Conservation (phyloP, 352 stramenopile species). For the Phytophthora crassamura region DNA sequence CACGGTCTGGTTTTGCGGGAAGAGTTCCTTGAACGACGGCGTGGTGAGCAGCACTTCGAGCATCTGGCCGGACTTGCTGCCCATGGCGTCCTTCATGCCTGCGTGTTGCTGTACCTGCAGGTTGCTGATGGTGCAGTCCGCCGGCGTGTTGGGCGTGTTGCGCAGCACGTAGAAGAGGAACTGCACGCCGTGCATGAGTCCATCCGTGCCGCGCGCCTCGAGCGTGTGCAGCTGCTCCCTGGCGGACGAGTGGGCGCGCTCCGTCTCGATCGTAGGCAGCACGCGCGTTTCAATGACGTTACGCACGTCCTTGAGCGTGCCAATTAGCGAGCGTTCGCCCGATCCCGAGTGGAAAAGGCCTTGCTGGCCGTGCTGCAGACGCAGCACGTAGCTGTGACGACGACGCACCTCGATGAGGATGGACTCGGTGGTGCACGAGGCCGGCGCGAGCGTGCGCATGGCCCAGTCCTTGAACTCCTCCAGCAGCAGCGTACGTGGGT, state of each 20-base stretch:
- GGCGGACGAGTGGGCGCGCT: constrained; percentile 81
- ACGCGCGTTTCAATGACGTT: constrained; percentile 82
- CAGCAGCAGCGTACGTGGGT: constrained; percentile 80
- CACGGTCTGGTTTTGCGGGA: constrained; percentile 44
- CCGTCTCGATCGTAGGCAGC: constrained; percentile 81
- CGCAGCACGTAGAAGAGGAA: constrained; percentile 89
- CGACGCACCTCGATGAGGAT: constrained; percentile 80
- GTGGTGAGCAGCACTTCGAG: constrained; percentile 82
- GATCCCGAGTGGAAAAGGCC: constrained; percentile 80
- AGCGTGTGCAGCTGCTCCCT: constrained; percentile 83
- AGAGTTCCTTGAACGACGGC: constrained; percentile 84
- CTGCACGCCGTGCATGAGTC: constrained; percentile 87
- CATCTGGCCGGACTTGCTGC: constrained; percentile 87
- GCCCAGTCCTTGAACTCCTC: constrained; percentile 90
- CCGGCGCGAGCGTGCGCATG: constrained; percentile 78
- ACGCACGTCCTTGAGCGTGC: constrained; percentile 83
- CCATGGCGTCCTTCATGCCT: constrained; percentile 88
- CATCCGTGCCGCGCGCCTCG: constrained; percentile 78
- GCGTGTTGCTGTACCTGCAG: constrained; percentile 81
- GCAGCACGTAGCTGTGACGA: constrained; percentile 77
- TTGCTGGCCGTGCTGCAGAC: constrained; percentile 83
- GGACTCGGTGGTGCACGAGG: constrained; percentile 78
- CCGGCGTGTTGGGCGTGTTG: constrained; percentile 85
- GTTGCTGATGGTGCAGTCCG: constrained; percentile 87
- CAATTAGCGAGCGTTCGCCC: constrained; percentile 78